phyloP scores from a whole-genome alignment of 192 early-diverging fungal genomes.

The Coemansia sp. region DNA sequence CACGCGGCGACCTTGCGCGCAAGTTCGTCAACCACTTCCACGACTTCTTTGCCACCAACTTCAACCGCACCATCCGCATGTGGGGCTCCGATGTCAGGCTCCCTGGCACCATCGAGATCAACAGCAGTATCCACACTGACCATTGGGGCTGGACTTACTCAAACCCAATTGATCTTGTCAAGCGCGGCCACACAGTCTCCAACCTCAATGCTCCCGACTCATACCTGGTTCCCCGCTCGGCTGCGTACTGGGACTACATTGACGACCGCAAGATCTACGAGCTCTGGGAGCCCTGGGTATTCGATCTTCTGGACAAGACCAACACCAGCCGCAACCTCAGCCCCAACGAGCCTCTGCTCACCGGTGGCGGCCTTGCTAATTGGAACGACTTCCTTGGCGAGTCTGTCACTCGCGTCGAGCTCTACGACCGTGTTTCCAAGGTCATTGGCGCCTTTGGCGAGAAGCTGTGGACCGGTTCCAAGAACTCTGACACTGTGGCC shows the following conservation, averaged over 20 bases:
- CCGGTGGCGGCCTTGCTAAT: conserved; percentile 49
- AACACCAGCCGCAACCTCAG: conserved; percentile 42
- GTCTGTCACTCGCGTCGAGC: conserved; percentile 51
- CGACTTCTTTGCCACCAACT: conserved; percentile 43
- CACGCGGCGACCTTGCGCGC: conserved; percentile 46
- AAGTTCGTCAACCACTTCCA: conserved; percentile 45
- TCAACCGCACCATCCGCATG: conserved; percentile 46
- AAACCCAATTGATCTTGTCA: conserved; percentile 33
- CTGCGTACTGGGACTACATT: conserved; percentile 36
- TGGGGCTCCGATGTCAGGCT: conserved; percentile 55
- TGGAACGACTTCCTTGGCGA: conserved; percentile 52
- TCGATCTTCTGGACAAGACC: conserved; percentile 42
- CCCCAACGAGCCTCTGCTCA: conserved; percentile 34
- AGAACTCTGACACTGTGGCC: conserved; percentile 31
- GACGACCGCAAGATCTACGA: conserved; percentile 43
- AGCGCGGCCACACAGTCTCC: conserved; percentile 40
- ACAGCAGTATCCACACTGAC: conserved; percentile 39
- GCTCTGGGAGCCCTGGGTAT: conserved; percentile 50
- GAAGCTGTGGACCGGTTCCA: conserved; percentile 51
- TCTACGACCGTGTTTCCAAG: conserved; percentile 45
- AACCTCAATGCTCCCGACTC: conserved; percentile 51
- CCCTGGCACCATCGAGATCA: conserved; percentile 44
- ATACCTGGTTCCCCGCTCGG: conserved; percentile 53
- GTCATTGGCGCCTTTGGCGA: conserved; percentile 44
- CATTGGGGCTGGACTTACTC: conserved; percentile 33